Conservation (phyloP, 192 early-diverging fungal genomes). For the Backusella luteola region DNA sequence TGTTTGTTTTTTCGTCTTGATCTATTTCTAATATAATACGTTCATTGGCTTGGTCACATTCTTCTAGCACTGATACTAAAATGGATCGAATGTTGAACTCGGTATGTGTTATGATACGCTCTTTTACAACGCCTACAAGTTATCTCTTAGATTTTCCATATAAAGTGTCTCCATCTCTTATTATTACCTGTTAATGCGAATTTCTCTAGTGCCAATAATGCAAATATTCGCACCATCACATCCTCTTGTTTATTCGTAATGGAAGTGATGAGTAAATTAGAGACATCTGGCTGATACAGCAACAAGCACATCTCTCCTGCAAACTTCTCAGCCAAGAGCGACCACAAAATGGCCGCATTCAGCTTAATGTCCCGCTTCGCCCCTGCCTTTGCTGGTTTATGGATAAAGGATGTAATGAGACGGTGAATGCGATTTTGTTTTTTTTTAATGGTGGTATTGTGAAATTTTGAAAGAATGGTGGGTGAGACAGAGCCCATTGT, state of each 20-base stretch:
- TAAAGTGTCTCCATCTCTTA: not conserved
- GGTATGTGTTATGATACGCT: constrained; percentile 10
- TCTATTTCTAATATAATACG: not conserved
- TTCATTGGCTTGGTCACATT: constrained; percentile 17
- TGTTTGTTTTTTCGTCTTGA: not conserved
- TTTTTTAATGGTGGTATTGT: constrained; percentile 14
- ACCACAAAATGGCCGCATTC: constrained; percentile 54
- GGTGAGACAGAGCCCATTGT: constrained; percentile 44
- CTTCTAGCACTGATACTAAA: constrained; percentile 1
- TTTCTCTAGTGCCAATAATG: constrained; percentile 56
- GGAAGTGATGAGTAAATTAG: constrained; percentile 42
- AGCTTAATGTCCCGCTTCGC: constrained; percentile 9
- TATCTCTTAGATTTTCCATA: not conserved
- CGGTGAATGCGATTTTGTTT: constrained; percentile 10
- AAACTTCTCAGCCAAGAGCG: constrained; percentile 49
- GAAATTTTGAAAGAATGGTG: constrained; percentile 38
- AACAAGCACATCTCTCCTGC: constrained; percentile 53
- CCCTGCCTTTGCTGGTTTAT: not conserved
- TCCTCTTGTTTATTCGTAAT: constrained; percentile 38
- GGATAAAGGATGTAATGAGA: not conserved
- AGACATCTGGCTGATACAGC: constrained; percentile 46
- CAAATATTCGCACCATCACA: constrained; percentile 47
- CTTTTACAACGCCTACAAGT: constrained; percentile 14
- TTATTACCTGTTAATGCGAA: constrained; percentile 51
- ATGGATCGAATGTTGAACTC: constrained; percentile 7